Evolutionary conservation across 257 asterid species (phyloP).

Genomic region (Eucommia ulmoides): DNA sequence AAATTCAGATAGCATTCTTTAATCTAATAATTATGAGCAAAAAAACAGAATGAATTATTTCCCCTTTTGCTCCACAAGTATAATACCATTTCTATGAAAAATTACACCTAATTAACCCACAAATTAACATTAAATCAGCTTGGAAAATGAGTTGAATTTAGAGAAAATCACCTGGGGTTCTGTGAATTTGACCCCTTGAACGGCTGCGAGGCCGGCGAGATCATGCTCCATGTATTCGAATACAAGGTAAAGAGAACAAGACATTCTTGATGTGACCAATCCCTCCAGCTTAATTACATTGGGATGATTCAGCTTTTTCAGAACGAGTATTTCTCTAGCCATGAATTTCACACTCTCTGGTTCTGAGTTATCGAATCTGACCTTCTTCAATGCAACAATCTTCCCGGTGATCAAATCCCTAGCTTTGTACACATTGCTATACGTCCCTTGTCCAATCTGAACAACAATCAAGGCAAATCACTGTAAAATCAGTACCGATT

Average conservation of each 20-base stretch:
- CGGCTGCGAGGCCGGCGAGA: constrained; percentile 81
- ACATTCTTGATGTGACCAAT: constrained; percentile 78
- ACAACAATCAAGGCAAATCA: background rate
- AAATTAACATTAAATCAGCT: too few relatives aligned
- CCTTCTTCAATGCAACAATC: constrained; percentile 87
- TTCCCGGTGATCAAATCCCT: constrained; percentile 78
- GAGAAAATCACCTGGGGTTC: constrained; percentile 63
- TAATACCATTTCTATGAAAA: too few relatives aligned
- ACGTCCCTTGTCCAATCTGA: constrained; percentile 94
- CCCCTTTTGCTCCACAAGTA: too few relatives aligned
- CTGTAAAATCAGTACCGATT: too few relatives aligned
- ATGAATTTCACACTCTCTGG: constrained; percentile 72
- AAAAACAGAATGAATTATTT: too few relatives aligned
- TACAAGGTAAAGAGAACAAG: constrained; percentile 76
- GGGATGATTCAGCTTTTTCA: constrained; percentile 68
- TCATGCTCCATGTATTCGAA: constrained; percentile 96
- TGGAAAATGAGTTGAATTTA: too few relatives aligned
- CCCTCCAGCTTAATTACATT: constrained; percentile 91
- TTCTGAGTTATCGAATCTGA: constrained; percentile 65
- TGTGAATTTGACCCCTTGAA: constrained; percentile 49
- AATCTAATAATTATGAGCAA: background rate
- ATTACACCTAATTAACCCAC: too few relatives aligned
- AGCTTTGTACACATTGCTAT: constrained; percentile 87
- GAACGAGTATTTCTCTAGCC: constrained; percentile 76
- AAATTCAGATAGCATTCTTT: background rate